Evolutionary conservation across 2,329 filamentous ascomycete species (phyloP).

Genomic region (Aureobasidium sp.): DNA sequence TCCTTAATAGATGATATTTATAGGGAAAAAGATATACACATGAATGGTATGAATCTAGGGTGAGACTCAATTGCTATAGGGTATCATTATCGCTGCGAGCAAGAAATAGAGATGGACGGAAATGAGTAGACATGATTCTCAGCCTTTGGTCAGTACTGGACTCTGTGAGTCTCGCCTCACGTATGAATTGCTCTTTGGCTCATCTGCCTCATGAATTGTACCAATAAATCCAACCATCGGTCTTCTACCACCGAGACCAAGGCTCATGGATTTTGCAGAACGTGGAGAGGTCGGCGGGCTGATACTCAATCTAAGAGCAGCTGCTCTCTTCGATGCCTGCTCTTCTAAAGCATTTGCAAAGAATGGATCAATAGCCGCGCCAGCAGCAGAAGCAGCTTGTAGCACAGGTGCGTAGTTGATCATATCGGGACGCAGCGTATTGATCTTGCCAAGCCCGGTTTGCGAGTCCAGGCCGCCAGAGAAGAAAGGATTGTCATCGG

Average conservation of each 20-base stretch:
- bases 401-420: slow-evolving; percentile 12
- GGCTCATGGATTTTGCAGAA: background rate
- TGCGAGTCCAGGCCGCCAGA: slow-evolving; percentile 2
- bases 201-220: background rate
- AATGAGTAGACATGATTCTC: background rate
- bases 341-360: slow-evolving; percentile 3
- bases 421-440: background rate
- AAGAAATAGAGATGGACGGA: background rate
- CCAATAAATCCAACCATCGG: background rate
- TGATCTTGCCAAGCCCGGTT: slow-evolving; percentile 4
- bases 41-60: background rate
- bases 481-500: slow-evolving; percentile 14
- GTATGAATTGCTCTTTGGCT: background rate
- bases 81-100: background rate
- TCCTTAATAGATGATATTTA: no score
- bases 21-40: background rate
- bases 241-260: background rate
- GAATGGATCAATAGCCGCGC: slow-evolving; percentile 8
- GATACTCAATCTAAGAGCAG: background rate
- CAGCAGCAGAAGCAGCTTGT: slow-evolving; percentile 5
- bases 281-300: background rate
- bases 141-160: background rate
- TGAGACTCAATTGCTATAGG: background rate
- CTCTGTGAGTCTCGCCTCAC: background rate
- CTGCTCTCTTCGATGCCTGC: background rate